These are phyloP conservation scores for Cyberlindnera misumaiensis DNA, from an alignment of 805 yeast genomes.

Conservation along the genomic window DNA sequence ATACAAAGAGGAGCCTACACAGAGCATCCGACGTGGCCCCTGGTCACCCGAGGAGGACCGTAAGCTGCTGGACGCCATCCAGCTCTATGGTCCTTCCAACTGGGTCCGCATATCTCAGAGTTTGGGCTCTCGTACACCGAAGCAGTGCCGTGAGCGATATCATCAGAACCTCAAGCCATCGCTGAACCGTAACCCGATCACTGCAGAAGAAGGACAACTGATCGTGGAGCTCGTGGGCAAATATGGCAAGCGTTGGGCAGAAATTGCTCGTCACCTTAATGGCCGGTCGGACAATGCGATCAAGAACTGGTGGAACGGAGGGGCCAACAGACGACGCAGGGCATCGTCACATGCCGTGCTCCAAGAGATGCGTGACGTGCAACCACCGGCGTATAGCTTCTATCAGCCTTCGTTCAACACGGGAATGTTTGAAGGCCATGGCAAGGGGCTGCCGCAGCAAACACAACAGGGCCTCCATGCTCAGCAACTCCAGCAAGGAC, in stretches of 20 bases:
- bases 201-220: slow-evolving; percentile 74
- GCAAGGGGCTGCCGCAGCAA: slow-evolving; percentile 1
- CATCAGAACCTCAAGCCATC: slow-evolving; percentile 88
- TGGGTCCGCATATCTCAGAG: slow-evolving; percentile 83
- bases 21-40: slow-evolving; percentile 57
- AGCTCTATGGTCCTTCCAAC: slow-evolving; percentile 69
- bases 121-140: slow-evolving; percentile 74
- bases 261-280: slow-evolving; percentile 78
- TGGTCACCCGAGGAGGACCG: slow-evolving; percentile 87
- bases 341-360: slow-evolving; percentile 27
- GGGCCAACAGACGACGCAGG: slow-evolving; percentile 76
- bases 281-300: slow-evolving; percentile 90
- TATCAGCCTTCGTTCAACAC: slow-evolving; percentile 15
- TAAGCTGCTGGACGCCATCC: slow-evolving; percentile 60
- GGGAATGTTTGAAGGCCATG: slow-evolving; percentile 13
- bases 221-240: slow-evolving; percentile 74
- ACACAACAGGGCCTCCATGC: not conserved
- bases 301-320: slow-evolving; percentile 96
- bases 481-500: not conserved
- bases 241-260: slow-evolving; percentile 92
- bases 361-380: slow-evolving; percentile 7
- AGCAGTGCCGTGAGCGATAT: slow-evolving; percentile 86
- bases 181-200: slow-evolving; percentile 73
- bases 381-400: not conserved
- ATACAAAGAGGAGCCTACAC: slow-evolving; percentile 2